These are phyloP conservation scores for Trypanosoma cruzi DNA, from an alignment of 208 protist genomes.

Conservation along the genomic window DNA sequence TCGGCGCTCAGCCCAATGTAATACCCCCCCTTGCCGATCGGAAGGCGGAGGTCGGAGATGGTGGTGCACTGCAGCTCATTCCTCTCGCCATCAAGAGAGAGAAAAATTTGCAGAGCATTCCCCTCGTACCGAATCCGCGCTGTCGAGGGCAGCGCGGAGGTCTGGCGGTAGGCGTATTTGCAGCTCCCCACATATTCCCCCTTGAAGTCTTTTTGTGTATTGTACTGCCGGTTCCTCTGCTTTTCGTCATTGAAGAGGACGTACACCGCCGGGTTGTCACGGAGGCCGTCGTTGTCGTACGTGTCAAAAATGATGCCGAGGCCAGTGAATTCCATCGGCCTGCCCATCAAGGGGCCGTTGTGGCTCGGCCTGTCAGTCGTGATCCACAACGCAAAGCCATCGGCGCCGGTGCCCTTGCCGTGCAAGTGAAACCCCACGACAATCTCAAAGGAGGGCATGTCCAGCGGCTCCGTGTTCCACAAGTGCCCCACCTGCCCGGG, in stretches of 20 bases:
- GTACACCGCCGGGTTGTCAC: constrained; percentile 80
- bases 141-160: constrained; percentile 36
- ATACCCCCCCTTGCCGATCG: constrained; percentile 31
- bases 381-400: constrained; percentile 88
- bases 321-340: constrained; percentile 64
- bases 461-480: constrained; percentile 80
- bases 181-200: constrained; percentile 54
- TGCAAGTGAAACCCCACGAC: constrained; percentile 75
- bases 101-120: constrained; percentile 40
- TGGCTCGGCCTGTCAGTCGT: constrained; percentile 28
- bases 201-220: constrained; percentile 58
- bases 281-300: constrained; percentile 86
- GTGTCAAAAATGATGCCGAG: constrained; percentile 87
- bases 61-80: constrained; percentile 53
- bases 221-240: constrained; percentile 26
- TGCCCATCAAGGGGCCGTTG: constrained; percentile 73
- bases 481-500: constrained; percentile 54
- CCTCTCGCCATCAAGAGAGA: constrained; percentile 47
- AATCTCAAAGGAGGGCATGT: constrained; percentile 85
- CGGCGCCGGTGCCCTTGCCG: constrained; percentile 37
- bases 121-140: constrained; percentile 55
- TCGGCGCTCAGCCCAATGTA: constrained; percentile 74
- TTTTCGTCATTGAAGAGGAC: constrained; percentile 54
- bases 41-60: constrained; percentile 38
- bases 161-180: constrained; percentile 55